Conservation (phyloP, 495 filamentous ascomycete genomes). For the Aspergillus bridgeri region DNA sequence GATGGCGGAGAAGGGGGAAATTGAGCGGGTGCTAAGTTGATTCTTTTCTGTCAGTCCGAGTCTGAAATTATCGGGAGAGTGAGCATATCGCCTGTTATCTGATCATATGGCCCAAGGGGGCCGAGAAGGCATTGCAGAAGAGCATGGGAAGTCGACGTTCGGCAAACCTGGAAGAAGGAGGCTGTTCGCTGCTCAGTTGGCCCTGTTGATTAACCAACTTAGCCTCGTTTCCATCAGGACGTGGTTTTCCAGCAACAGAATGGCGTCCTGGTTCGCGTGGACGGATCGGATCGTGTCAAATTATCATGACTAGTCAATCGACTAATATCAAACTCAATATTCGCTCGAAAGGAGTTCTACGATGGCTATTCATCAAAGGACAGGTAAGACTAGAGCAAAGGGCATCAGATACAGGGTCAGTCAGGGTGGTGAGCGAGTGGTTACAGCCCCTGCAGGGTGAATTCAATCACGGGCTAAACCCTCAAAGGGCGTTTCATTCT, state of each 20-base stretch:
- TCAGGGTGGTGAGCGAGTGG: not conserved
- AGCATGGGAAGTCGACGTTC: not conserved
- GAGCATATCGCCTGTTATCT: not conserved
- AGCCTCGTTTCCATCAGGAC: not conserved
- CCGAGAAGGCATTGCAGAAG: not conserved
- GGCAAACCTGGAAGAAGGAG: not conserved
- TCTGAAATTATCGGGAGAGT: not conserved
- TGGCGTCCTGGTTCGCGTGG: not conserved
- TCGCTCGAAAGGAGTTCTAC: not conserved
- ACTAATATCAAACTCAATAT: not conserved
- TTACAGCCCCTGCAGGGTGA: not conserved
- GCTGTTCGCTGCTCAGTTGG: not conserved
- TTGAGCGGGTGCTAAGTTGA: constrained; percentile 3
- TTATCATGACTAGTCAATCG: not conserved
- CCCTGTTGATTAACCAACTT: not conserved
- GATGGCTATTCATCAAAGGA: not conserved
- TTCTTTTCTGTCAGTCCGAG: not conserved
- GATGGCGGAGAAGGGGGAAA: constrained; percentile 17
- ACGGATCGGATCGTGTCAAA: not conserved
- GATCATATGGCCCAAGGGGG: not conserved
- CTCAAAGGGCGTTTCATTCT: not conserved
- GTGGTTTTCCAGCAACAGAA: not conserved
- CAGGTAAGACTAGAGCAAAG: not conserved
- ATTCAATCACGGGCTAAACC: not conserved
- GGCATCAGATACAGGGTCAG: not conserved